Evolutionary conservation across 805 yeast species (phyloP).

Genomic region (Isabelozyma rhagii): DNA sequence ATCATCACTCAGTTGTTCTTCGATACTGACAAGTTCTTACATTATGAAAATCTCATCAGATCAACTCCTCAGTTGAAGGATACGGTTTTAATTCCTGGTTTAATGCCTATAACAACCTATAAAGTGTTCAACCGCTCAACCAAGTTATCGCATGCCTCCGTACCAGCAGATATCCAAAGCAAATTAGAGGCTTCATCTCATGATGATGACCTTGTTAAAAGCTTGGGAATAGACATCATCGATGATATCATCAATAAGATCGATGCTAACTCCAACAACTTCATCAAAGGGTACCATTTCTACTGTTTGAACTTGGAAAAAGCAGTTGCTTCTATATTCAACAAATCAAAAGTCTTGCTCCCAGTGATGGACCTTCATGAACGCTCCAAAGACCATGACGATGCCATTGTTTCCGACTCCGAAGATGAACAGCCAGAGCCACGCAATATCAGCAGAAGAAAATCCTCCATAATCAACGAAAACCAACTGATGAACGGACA

Average conservation of each 20-base stretch:
- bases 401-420: constrained; percentile 40
- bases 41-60: constrained; percentile 56
- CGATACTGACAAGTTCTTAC: constrained; percentile 74
- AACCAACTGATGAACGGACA: constrained; percentile 27
- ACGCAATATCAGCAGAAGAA: constrained; percentile 24
- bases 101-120: constrained; percentile 88
- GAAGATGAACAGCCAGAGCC: constrained; percentile 27
- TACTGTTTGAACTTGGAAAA: constrained; percentile 91
- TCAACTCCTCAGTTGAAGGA: constrained; percentile 36
- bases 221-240: constrained; percentile 75
- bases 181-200: constrained; percentile 55
- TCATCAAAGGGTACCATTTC: constrained; percentile 84
- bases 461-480: constrained; percentile 37
- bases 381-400: constrained; percentile 21
- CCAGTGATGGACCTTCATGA: constrained; percentile 39
- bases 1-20: constrained; percentile 88
- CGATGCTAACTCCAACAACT: constrained; percentile 48
- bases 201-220: constrained; percentile 75
- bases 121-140: constrained; percentile 82
- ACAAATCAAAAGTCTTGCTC: constrained; percentile 51
- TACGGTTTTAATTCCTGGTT: constrained; percentile 75
- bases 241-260: constrained; percentile 61
- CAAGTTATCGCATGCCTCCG: constrained; percentile 81
- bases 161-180: constrained; percentile 56
- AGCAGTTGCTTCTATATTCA: constrained; percentile 81